Percentiles rank a stretch among this genome's conserved stretches.
Evolutionary conservation across 192 early-diverging fungal species (phyloP).

Genomic region (Dissophora ornata): DNA sequence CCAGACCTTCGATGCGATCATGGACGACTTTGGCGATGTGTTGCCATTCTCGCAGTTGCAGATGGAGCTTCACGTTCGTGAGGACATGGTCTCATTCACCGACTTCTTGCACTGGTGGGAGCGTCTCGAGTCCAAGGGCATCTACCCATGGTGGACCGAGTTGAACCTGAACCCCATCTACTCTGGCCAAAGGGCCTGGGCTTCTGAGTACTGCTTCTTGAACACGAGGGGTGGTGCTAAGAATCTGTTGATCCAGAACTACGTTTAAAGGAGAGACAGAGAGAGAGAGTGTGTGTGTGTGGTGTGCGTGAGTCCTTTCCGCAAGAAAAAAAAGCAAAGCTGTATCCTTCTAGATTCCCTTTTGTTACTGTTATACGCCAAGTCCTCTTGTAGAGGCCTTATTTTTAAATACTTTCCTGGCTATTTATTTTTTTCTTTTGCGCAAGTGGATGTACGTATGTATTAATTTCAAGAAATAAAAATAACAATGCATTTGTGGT

Average conservation of each 20-base stretch:
- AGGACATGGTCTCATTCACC: conserved; percentile 1
- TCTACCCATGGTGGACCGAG: conserved; percentile 37
- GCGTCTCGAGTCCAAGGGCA: conserved; percentile 37
- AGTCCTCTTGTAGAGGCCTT: no score
- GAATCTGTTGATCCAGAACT: conserved; percentile 50
- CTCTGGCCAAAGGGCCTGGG: conserved; percentile 14
- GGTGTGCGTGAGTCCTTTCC: no score
- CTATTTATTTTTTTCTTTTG: no score
- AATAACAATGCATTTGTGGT: no score
- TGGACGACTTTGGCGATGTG: conserved; percentile 52
- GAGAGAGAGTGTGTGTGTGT: no score
- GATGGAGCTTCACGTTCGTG: conserved; percentile 37
- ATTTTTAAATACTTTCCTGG: no score
- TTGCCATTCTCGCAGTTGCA: conserved; percentile 44
- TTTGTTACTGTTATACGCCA: no score
- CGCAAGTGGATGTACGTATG: no score
- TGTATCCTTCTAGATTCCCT: no score
- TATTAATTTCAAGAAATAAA: no score
- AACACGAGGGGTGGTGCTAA: conserved; percentile 37
- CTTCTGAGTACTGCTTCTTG: conserved; percentile 48
- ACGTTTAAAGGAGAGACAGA: conserved; percentile 6
- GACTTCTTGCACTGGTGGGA: conserved; percentile 42
- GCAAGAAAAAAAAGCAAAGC: no score
- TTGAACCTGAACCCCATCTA: conserved; percentile 39
- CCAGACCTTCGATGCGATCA: conserved; percentile 34